Conservation (phyloP, 2,329 filamentous ascomycete genomes). For the Microcera coccophila region DNA sequence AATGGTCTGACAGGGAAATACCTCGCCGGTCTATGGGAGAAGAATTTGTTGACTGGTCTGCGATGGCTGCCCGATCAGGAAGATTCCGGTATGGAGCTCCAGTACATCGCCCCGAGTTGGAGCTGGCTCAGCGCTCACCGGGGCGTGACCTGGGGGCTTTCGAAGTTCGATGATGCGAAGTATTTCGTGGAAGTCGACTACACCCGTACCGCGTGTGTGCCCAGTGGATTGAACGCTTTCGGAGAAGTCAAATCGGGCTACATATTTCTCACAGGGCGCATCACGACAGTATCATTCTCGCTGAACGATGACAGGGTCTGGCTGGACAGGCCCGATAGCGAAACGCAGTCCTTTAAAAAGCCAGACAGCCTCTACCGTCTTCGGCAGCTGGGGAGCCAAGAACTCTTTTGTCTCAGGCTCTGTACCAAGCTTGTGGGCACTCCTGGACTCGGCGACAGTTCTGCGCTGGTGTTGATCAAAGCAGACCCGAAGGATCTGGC, state of each 20-base stretch:
- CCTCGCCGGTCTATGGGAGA: constrained; percentile 25
- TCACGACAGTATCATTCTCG: constrained; percentile 10
- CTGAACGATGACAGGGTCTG: constrained; percentile 1
- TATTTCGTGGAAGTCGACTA: constrained; percentile 13
- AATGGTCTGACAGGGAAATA: constrained; percentile 16
- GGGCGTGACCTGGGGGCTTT: constrained; percentile 18
- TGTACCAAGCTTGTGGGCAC: constrained; percentile 5
- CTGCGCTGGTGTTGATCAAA: constrained; percentile 15
- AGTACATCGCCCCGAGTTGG: constrained; percentile 22
- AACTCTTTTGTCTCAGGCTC: constrained; percentile 14
- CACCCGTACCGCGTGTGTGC: constrained; percentile 9
- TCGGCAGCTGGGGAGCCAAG: neutral
- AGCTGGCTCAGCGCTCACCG: constrained; percentile 25
- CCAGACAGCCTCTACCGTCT: constrained; percentile 18
- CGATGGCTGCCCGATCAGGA: constrained; percentile 18
- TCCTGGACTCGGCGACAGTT: constrained; percentile 16
- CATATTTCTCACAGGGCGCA: constrained; percentile 17
- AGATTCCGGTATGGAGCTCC: neutral
- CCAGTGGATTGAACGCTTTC: constrained; percentile 10
- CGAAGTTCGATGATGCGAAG: constrained; percentile 7
- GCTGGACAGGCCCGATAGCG: constrained; percentile 6
- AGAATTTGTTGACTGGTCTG: constrained; percentile 14
- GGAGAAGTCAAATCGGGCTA: constrained; percentile 17
- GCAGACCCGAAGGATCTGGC: constrained; percentile 4
- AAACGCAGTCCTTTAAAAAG: constrained; percentile 4